Base-by-base conservation (phyloP, 306 rosid genomes). In the Prosopis cineraria region DNA sequence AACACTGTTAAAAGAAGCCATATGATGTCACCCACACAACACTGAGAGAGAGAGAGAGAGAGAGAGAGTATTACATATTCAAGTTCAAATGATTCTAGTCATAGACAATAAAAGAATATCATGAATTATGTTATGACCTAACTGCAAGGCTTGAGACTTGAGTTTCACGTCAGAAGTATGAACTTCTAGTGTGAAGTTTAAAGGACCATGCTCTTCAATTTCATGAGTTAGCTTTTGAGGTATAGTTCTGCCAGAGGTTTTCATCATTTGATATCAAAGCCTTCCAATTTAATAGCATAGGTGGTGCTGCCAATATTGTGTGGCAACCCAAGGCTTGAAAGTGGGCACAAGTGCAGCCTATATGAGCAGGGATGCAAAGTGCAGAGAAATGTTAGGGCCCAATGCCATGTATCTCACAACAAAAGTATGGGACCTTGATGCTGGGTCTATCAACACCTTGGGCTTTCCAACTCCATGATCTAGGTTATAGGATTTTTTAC, bases 1-100 rank as follows among this genome's bases (percentile, higher is more conserved):
- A 73, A 59, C 70, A 50, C 55, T 30, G 63, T 29, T 66, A 66
- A 68, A 10, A 45, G 25, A 16, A 70, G 62, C 43, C 14, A 50
- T 10, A 30, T 71, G 69, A 36, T 53, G 16, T 69, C 60, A 13
- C 52, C 17, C 12, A 31, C 40, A 67, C 3, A n/a, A n/a, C n/a
- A n/a, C n/a, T n/a, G n/a, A n/a, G n/a, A n/a, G n/a, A n/a, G n/a
- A n/a, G n/a, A n/a, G n/a, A n/a, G n/a, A n/a, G n/a, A 52, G 29
- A 50, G 58, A 50, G 27, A 52, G 58, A 2, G 27, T 13, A 30
- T 40, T 37, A 71, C 55, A 41, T 40, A 59, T 48, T 37, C 60
- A 16, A 34, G 43, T 59, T 74, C 22, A 50, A 55, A 76, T 47
- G 34, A 45, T 43, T 34, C 16, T 3, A 27, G 31, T 60, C 17